These are phyloP conservation scores for Viridothelium virens DNA, from an alignment of 495 filamentous ascomycete species.

Conservation along the genomic window DNA sequence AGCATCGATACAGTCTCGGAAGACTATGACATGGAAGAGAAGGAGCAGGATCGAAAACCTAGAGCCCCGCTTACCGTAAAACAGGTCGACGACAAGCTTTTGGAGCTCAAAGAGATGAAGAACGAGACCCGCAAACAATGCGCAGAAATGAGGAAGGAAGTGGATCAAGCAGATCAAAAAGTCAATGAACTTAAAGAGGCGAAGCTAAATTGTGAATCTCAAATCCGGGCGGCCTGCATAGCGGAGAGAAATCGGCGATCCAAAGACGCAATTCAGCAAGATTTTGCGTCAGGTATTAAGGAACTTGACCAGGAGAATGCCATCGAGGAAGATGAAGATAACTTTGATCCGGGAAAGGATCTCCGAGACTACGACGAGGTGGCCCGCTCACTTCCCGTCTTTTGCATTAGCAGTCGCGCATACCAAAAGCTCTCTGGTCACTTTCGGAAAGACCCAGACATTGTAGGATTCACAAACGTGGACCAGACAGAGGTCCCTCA, in stretches of 20 bases:
- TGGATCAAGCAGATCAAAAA: slow-evolving; percentile 9
- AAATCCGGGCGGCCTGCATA: slow-evolving; percentile 46
- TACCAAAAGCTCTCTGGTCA: slow-evolving; percentile 55
- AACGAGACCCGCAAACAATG: slow-evolving; percentile 35
- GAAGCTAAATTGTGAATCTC: slow-evolving; percentile 15
- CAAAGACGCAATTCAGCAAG: slow-evolving; percentile 43
- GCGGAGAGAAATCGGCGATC: slow-evolving; percentile 48
- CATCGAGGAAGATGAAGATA: slow-evolving; percentile 39
- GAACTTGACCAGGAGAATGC: slow-evolving; percentile 45
- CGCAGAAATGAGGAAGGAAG: slow-evolving; percentile 25
- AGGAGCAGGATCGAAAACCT: slow-evolving; percentile 5
- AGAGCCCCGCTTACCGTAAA: slow-evolving; percentile 33
- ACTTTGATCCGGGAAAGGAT: slow-evolving; percentile 40
- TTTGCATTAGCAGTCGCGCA: slow-evolving; percentile 51
- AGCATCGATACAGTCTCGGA: slow-evolving; percentile 29
- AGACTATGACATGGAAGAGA: slow-evolving; percentile 9
- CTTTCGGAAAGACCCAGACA: slow-evolving; percentile 41
- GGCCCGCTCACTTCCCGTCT: slow-evolving; percentile 48
- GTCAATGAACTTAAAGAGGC: slow-evolving; percentile 29
- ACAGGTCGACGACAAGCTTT: slow-evolving; percentile 34
- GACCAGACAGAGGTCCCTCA: slow-evolving; percentile 49
- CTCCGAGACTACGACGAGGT: slow-evolving; percentile 50
- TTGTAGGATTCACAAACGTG: slow-evolving; percentile 41
- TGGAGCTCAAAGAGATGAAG: slow-evolving; percentile 35
- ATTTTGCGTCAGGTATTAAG: slow-evolving; percentile 51